phyloP scores from a whole-genome alignment of 345 rosid species.

The Eutrema yunnanense region DNA sequence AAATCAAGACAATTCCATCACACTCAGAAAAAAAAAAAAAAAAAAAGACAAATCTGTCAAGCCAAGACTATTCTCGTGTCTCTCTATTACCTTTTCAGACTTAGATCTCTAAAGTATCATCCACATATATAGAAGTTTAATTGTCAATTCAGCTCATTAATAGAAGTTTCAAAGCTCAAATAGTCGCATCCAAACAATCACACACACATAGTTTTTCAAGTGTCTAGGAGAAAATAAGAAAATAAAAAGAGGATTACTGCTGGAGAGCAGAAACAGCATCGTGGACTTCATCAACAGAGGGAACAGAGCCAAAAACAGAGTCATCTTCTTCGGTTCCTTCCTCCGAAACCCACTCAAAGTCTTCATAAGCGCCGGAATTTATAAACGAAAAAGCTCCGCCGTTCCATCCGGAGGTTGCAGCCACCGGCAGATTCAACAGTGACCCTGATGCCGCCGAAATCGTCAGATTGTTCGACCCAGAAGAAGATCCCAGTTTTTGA shows the following conservation, averaged over 20 bases:
- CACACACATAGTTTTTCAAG: background rate
- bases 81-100: background rate
- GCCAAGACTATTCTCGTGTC: constrained; percentile 1
- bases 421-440: constrained; percentile 31
- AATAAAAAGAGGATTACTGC: constrained; percentile 32
- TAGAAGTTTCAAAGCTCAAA: background rate
- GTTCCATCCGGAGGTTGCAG: constrained; percentile 32
- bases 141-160: background rate
- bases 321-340: constrained; percentile 48
- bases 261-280: constrained; percentile 70
- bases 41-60: background rate
- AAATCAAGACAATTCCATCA: constrained; percentile 21
- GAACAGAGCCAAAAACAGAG: constrained; percentile 58
- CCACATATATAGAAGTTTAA: background rate
- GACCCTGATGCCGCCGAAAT: constrained; percentile 39
- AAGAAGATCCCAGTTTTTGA: constrained; percentile 27
- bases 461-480: constrained; percentile 25
- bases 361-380: constrained; percentile 39
- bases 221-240: background rate
- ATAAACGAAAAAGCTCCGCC: constrained; percentile 32
- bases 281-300: constrained; percentile 82
- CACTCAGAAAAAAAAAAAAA: background rate
- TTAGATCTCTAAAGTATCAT: background rate
- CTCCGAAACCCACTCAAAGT: constrained; percentile 64
- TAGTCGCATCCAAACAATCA: background rate